A percentile compares a stretch with the other conserved stretches of the same genome.
phyloP scores from a whole-genome alignment of 2,329 filamentous ascomycete species.

The Aureobasidium sp. region DNA sequence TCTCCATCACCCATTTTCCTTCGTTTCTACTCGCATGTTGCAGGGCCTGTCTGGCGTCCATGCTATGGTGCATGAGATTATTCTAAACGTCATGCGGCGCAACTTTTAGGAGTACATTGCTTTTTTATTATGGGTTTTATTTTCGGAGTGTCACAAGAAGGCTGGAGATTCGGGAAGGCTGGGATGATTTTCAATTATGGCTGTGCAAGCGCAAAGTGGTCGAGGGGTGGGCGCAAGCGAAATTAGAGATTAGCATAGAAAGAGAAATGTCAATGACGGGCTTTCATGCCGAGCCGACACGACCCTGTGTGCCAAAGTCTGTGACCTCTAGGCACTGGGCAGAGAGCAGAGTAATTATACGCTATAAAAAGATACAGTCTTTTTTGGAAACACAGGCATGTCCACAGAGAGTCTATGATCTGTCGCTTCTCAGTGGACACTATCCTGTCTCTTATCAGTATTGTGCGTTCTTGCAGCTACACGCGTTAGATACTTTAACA shows the following conservation, averaged over 20 bases:
- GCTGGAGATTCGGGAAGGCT: background rate
- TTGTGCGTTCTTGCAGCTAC: too few relatives aligned
- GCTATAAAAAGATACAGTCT: too few relatives aligned
- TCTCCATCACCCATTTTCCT: slow-evolving; percentile 5
- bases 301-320: background rate
- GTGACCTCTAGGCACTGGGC: too few relatives aligned
- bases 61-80: slow-evolving; percentile 1
- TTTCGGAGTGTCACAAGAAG: background rate
- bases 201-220: background rate
- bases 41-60: background rate
- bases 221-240: background rate
- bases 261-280: slow-evolving; percentile 2
- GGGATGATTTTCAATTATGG: slow-evolving; percentile 4
- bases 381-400: too few relatives aligned
- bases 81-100: slow-evolving; percentile 2
- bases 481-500: too few relatives aligned
- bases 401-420: too few relatives aligned
- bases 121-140: background rate
- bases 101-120: slow-evolving; percentile 2
- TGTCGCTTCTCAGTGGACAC: too few relatives aligned
- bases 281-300: background rate
- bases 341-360: too few relatives aligned
- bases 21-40: slow-evolving; percentile 10
- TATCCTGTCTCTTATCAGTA: too few relatives aligned
- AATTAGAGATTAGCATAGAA: slow-evolving; percentile 10